Evolutionary conservation across 306 rosid species (phyloP), one percentile per base, ranked within the genome.

Genomic region (Morella rubra): DNA sequence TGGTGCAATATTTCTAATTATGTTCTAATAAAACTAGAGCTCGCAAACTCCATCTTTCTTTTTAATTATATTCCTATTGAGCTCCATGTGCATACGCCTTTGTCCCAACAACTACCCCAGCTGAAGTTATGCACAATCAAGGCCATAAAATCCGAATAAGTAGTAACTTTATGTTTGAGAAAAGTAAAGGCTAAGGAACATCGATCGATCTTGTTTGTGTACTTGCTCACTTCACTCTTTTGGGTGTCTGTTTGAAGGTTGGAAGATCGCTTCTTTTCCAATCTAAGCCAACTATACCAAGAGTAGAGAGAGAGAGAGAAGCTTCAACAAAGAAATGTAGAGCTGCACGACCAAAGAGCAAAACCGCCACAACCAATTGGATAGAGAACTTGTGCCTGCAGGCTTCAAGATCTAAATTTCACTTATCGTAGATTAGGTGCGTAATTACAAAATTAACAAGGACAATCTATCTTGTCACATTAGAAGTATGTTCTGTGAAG

Each of bases 131-230:
- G 80, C 81, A 78, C 64, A 71, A 84, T 86, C 32, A 78, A 82
- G 83, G 64, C 71, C 65, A 27, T 27, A 1, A 77, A 42, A 65
- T 22, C 77, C 70, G 68, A 73, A 76, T 87, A 50, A 84, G 77
- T 72, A 77, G 66, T 72, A 70, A 47, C 93, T 91, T 87, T 87
- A 75, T 73, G 82, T 64, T 75, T 81, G 84, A 91, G 88, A 82
- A 80, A 91, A 91, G 93, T 93, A 85, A 81, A 84, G 84, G 73
- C 89, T 65, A 89, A 85, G 97, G 81, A 86, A 93, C 37, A 68
- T 32, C n/a, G 71, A 62, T 75, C 67, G 77, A 52, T 71, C 69
- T 72, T 64, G 58, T 75, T 37, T 77, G 77, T 65, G 79, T 68
- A 62, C 86, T 78, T 78, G 32, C 71, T 83, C 76, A 71, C 83